These are phyloP conservation scores for Huntiella bhutanensis DNA, from an alignment of 2,329 filamentous ascomycete genomes.

Conservation along the genomic window DNA sequence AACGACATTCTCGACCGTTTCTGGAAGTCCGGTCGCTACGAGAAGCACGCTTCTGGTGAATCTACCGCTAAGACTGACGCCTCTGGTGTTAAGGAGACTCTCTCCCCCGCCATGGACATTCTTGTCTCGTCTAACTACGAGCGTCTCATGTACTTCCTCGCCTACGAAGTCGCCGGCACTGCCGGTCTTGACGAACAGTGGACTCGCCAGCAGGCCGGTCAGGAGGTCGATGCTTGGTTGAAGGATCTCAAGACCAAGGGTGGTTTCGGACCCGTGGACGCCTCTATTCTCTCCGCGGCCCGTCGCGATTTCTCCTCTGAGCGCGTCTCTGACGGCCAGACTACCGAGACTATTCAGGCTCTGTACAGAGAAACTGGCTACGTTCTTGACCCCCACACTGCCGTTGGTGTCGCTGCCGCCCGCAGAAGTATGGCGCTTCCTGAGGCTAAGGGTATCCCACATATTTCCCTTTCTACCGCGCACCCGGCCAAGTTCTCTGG, in stretches of 20 bases:
- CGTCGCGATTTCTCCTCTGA: conserved; percentile 67
- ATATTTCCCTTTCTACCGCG: conserved; percentile 79
- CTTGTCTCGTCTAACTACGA: conserved; percentile 94
- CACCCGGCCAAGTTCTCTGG: conserved; percentile 89
- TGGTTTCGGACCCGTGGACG: conserved; percentile 60
- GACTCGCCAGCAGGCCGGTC: conserved; percentile 50
- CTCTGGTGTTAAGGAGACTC: conserved; percentile 71
- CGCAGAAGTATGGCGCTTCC: conserved; percentile 45
- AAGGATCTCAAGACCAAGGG: conserved; percentile 61
- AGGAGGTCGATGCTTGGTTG: conserved; percentile 61
- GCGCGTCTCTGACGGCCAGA: conserved; percentile 46
- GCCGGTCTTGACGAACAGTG: conserved; percentile 44
- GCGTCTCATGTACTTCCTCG: conserved; percentile 81
- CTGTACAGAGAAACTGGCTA: conserved; percentile 46
- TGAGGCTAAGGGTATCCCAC: conserved; percentile 32
- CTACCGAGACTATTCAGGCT: conserved; percentile 41
- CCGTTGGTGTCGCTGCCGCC: conserved; percentile 67
- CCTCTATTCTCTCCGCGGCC: conserved; percentile 51
- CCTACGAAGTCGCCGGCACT: conserved; percentile 46
- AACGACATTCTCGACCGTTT: conserved; percentile 95
- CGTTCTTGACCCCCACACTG: conserved; percentile 81
- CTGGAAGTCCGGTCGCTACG: conserved; percentile 77
- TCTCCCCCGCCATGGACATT: conserved; percentile 95
- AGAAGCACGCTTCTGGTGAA: conserved; percentile 50
- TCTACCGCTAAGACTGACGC: conserved; percentile 39